Evolutionary conservation across 257 asterid genomes (phyloP), one percentile per base, ranked within the genome.

Genomic region (Jacaranda mimosifolia): DNA sequence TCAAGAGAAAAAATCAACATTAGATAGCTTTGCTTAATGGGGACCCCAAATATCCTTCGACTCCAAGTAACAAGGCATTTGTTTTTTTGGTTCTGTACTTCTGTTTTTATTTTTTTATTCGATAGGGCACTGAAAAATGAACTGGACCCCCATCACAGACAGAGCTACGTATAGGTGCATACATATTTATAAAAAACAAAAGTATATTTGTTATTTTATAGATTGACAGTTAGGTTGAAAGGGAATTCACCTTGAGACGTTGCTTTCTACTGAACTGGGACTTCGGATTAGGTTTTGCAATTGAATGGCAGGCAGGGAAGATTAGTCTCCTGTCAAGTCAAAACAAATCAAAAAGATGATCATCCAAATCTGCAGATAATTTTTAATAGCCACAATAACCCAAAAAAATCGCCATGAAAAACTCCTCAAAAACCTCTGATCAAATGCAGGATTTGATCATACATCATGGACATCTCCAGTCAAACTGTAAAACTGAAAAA

Each of bases 1-100:
- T 74, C 84, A 66, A 75, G 77, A 75, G 77, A 75, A 71, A 55
- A 85, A 78, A 72, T 72, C 77, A 72, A 70, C 70, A 75, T 45
- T 74, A 68, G 89, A 79, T 85, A 82, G 83, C 93, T 83, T 92
- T 82, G 93, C 97, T 87, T 90, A 86, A 88, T 80, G 87, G 90
- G 91, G 91, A 90, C 89, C 91, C 94, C 91, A 83, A 83, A 80
- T 46, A 93, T 89, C 91, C 99, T 91, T 95, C 97, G 76, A 83
- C 26, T 77, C 88, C 90, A 91, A 93, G 74, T 52, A 65, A 79
- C 59, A 68, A 43, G 70, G 60, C 9, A 8, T 68, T 32, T 48
- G 36, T 43, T n/a, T n/a, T n/a, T n/a, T n/a, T n/a, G n/a, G n/a
- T n/a, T 60, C 57, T 18, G 42, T 46, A 60, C 38, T 55, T 38